Base-by-base conservation (phyloP, 257 asterid species). In the Plantago ovata region DNA sequence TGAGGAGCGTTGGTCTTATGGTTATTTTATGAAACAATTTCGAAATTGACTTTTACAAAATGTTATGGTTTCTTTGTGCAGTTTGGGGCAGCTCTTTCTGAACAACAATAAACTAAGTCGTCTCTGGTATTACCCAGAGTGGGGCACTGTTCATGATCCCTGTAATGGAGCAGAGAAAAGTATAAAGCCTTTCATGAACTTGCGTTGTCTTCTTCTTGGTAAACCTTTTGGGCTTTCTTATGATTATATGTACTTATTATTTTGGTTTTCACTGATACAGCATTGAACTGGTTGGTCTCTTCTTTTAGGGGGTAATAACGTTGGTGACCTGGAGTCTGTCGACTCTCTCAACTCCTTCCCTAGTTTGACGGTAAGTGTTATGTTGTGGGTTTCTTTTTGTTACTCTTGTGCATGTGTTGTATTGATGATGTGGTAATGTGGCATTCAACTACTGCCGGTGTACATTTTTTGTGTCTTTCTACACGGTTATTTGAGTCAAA, bases 31-130 rank as follows among this genome's bases (percentile, higher is more conserved):
- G 18, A 24, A 44, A 16, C 49, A 61, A 19, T 58, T 61, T 38
- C 69, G 52, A 44, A 19, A 12, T 49, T 60, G 57, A 6, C 11
- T 50, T 46, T 71, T 36, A 74, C 47, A 15, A 61, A 44, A 43
- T 56, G 9, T 64, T 65, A 41, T 62, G 63, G 59, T 42, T 67
- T 71, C 40, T 69, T 42, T 71, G 59, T 72, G 67, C 73, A 93
- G 99, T 52, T 80, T 93, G 87, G 95, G 84, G 74, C 94, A 89
- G 86, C 91, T 93, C 54, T 72, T 79, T 46, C 62, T 93, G 80
- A 93, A 84, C 83, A 81, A 86, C 74, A 93, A 93, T 69, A 63
- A 75, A 53, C 41, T 89, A 66, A 78, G 64, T 43, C 72, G 54
- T 53, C 71, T 86, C 41, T 73, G 87, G 72, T 86, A n/a, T n/a